Evolutionary conservation across 306 rosid species (phyloP).

Genomic region (Canavalia gladiata): DNA sequence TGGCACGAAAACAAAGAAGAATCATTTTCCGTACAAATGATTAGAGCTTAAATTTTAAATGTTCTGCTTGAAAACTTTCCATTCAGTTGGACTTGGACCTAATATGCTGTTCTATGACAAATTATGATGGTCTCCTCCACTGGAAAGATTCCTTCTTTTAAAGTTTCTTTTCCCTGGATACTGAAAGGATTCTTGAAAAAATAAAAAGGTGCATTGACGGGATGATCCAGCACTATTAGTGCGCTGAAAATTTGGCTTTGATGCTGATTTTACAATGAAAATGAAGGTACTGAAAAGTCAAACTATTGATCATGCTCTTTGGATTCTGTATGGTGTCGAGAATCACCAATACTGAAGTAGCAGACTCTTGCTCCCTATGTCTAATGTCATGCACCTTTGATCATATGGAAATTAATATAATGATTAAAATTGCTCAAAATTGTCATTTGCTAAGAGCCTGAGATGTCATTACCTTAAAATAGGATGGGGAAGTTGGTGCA

Average conservation of each 20-base stretch:
- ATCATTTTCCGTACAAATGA: not conserved
- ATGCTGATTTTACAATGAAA: slow-evolving; percentile 39
- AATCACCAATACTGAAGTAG: not conserved
- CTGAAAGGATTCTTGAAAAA: slow-evolving; percentile 14
- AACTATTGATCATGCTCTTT: slow-evolving; percentile 16
- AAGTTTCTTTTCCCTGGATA: slow-evolving; percentile 16
- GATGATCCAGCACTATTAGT: slow-evolving; percentile 19
- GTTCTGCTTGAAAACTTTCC: slow-evolving; percentile 24
- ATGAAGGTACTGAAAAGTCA: slow-evolving; percentile 36
- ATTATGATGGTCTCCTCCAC: not conserved
- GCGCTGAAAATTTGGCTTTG: slow-evolving; percentile 13
- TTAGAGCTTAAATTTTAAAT: not conserved
- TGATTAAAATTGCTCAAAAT: slow-evolving; percentile 8
- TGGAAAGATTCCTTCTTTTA: not conserved
- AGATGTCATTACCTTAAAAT: not conserved
- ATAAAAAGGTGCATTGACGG: slow-evolving; percentile 8
- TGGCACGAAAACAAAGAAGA: not conserved
- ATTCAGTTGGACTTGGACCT: slow-evolving; percentile 1
- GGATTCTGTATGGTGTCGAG: slow-evolving; percentile 2
- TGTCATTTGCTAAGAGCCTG: not conserved
- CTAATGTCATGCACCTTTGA: slow-evolving; percentile 7
- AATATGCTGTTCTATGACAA: slow-evolving; percentile 8
- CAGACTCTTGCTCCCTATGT: slow-evolving; percentile 19
- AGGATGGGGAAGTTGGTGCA: not conserved
- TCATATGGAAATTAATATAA: slow-evolving; percentile 7